phyloP scores from a whole-genome alignment of 2,329 filamentous ascomycete genomes.

The Aspergillus sp. region DNA sequence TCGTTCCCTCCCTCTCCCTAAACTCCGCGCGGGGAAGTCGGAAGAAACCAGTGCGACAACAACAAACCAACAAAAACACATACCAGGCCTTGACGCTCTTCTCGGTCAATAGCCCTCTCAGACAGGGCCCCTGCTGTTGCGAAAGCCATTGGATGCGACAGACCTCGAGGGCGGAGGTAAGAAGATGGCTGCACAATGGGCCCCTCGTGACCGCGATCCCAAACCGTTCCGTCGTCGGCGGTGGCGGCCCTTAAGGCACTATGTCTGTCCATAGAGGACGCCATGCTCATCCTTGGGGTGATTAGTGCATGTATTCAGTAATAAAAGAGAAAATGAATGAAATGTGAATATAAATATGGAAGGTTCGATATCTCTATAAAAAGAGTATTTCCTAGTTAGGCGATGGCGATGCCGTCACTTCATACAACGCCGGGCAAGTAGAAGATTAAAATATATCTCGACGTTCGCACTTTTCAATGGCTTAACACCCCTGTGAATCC shows the following conservation, averaged over 20 bases:
- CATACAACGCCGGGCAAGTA: background rate
- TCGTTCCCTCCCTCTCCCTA: background rate
- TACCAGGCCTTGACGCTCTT: slow-evolving; percentile 46
- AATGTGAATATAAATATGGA: background rate
- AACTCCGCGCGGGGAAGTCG: background rate
- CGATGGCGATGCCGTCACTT: background rate
- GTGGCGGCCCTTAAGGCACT: background rate
- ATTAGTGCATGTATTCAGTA: background rate
- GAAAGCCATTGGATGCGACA: slow-evolving; percentile 36
- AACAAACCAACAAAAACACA: slow-evolving; percentile 16
- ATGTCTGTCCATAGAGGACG: background rate
- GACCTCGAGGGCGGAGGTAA: slow-evolving; percentile 37
- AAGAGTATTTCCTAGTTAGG: background rate
- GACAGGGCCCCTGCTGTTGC: slow-evolving; percentile 34
- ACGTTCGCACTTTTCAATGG: too few species aligned
- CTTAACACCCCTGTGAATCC: too few species aligned
- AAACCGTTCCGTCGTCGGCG: background rate
- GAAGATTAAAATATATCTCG: too few species aligned
- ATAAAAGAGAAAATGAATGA: background rate
- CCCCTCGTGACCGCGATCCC: slow-evolving; percentile 34
- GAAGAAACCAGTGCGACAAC: background rate
- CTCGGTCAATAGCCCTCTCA: slow-evolving; percentile 42
- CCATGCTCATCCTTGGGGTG: background rate
- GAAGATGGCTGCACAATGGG: slow-evolving; percentile 45
- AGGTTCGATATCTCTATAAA: background rate